These are phyloP conservation scores for Penicillium sp. DNA, from an alignment of 2,329 filamentous ascomycete species.

Conservation along the genomic window DNA sequence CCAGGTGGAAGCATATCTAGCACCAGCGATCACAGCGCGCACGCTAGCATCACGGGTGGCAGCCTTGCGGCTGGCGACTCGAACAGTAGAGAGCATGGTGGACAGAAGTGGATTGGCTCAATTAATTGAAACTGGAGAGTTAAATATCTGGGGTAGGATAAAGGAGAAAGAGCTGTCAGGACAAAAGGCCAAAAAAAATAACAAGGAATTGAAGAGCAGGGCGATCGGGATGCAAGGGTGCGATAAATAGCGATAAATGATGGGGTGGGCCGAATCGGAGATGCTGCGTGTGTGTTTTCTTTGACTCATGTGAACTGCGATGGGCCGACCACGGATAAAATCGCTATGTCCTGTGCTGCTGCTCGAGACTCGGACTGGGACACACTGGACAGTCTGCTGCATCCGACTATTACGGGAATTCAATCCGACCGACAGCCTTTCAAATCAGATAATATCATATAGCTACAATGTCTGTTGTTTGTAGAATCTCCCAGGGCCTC, in stretches of 20 bases:
- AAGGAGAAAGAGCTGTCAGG: constrained; percentile 3
- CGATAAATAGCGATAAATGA: constrained; percentile 18
- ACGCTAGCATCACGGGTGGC: constrained; percentile 44
- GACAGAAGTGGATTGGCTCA: constrained; percentile 9
- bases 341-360: not conserved
- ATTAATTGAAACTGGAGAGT: not conserved
- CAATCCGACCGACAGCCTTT: constrained; percentile 2
- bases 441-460: not conserved
- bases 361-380: not conserved
- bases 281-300: constrained; percentile 25
- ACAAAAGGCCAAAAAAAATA: constrained; percentile 13
- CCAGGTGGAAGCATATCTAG: constrained; percentile 80
- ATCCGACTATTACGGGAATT: not conserved
- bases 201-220: constrained; percentile 6
- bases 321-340: constrained; percentile 15
- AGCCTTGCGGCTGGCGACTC: constrained; percentile 49
- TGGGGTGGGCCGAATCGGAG: constrained; percentile 22
- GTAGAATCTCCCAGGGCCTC: constrained; percentile 4
- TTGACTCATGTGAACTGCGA: constrained; percentile 29
- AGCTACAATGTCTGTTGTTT: not conserved
- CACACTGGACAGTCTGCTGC: not conserved
- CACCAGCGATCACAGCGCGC: constrained; percentile 47
- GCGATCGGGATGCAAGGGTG: constrained; percentile 14
- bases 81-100: constrained; percentile 53
- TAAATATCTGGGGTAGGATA: constrained; percentile 10